Evolutionary conservation across 2,329 filamentous ascomycete genomes (phyloP), one percentile per base, ranked within the genome.

Genomic region (Leptographium flavum): DNA sequence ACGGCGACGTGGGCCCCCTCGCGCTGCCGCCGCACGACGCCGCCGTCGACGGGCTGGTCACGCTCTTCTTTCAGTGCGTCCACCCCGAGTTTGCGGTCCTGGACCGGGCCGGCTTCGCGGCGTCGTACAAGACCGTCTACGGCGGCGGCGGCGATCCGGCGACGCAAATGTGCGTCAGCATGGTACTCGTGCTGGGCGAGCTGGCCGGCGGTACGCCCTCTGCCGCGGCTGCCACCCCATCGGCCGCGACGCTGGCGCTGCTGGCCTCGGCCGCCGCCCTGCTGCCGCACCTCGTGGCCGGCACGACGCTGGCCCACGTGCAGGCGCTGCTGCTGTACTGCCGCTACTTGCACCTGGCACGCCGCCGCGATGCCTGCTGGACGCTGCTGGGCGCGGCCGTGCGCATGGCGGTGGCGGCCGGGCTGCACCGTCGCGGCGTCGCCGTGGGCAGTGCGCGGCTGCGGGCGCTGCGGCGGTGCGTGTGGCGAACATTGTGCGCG

Each of bases 401-500:
- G 25, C 51, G 51, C 27, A 40, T 50, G 11, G 50, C 51, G 17
- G 35, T 52, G 8, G 51, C 51, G 28, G 49, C 52, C 14, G 51
- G 51, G 13, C 47, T 53, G 40, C 51, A 53, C 45, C 48, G 48
- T 19, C 46, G 48, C 47, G 41, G 45, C 32, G 36, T 33, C 15
- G 43, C 47, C 30, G 28, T 19, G 13, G 43, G 47, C 1, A 57
- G 55, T 15, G 63, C 70, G 39, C 39, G 55, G 2, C 52, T 57
- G 31, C 51, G 53, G n/a, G 52, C 57, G 39, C 51, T 57, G 17
- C 54, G 56, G 10, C 56, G 57, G 30, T 50, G 56, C 19, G 50
- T 59, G 17, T 60, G 57, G 57, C 59, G 58, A 56, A 59, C 58
- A 6, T 31, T 60, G 32, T 59, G 58, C 44, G 52, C 50, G n/a